Percentiles rank a stretch among this genome's conserved stretches.
Conservation (phyloP, 345 rosid species). For the Crucihimalaya himalaica region DNA sequence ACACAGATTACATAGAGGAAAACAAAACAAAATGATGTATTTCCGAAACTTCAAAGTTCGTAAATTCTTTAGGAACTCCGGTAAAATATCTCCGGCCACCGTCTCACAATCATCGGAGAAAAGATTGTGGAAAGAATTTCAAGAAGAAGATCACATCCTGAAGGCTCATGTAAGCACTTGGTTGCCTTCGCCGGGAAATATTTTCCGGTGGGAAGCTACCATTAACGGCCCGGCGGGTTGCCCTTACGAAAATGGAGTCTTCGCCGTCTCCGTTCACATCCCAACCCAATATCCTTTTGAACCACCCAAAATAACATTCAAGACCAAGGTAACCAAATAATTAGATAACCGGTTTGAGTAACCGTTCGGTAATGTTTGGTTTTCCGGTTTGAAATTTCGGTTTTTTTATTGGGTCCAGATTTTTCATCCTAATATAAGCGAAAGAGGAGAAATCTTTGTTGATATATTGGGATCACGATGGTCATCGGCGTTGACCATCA, state of each 20-base stretch:
- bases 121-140: conserved; percentile 9
- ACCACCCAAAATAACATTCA: conserved; percentile 29
- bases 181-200: conserved; percentile 18
- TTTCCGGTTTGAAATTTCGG: not conserved
- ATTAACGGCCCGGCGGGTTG: conserved; percentile 15
- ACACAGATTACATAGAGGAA: not conserved
- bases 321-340: conserved; percentile 27
- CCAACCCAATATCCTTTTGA: conserved; percentile 3
- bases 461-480: conserved; percentile 16
- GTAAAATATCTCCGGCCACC: not conserved
- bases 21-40: not conserved
- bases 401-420: not conserved
- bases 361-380: not conserved
- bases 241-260: conserved; percentile 24
- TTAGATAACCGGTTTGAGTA: conserved; percentile 5
- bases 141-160: not conserved
- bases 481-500: conserved; percentile 18
- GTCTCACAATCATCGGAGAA: conserved; percentile 5
- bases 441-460: conserved; percentile 1
- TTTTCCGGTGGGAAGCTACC: conserved; percentile 28
- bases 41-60: not conserved
- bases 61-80: not conserved
- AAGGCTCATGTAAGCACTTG: not conserved
- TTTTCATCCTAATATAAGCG: conserved; percentile 27
- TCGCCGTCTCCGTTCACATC: conserved; percentile 7